Evolutionary conservation across 129 eudicot genomes (phyloP).

Genomic region (Logfia minima): DNA sequence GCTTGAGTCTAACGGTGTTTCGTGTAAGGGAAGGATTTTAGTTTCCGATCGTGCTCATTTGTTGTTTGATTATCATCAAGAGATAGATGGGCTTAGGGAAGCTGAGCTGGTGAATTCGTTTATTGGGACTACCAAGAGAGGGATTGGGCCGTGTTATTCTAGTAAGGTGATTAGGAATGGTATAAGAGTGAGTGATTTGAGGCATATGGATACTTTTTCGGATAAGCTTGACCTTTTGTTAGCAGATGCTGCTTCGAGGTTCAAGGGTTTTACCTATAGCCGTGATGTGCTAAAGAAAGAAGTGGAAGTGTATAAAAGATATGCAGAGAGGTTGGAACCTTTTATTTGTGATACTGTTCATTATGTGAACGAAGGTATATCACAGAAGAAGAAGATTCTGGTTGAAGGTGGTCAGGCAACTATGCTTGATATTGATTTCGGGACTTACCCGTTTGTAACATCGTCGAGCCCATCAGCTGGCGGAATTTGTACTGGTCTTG

Average conservation of each 20-base stretch:
- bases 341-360: conserved; percentile 84
- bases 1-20: conserved; percentile 85
- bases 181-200: conserved; percentile 81
- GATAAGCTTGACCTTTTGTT: conserved; percentile 84
- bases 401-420: conserved; percentile 99
- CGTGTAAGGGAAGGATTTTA: conserved; percentile 79
- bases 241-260: conserved; percentile 90
- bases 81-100: conserved; percentile 88
- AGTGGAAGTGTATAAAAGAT: conserved; percentile 77
- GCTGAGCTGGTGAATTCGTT: conserved; percentile 88
- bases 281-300: conserved; percentile 77
- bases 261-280: conserved; percentile 61
- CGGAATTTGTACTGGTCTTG: conserved; percentile 98
- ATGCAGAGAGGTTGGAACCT: conserved; percentile 94
- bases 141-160: conserved; percentile 93
- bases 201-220: conserved; percentile 94
- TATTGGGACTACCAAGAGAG: conserved; percentile 97
- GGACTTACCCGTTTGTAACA: conserved; percentile 96
- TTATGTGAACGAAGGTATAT: conserved; percentile 71
- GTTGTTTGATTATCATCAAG: conserved; percentile 88
- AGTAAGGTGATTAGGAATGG: conserved; percentile 91
- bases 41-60: conserved; percentile 95
- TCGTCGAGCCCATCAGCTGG: conserved; percentile 99
- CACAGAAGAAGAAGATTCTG: conserved; percentile 67
- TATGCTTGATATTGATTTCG: conserved; percentile 98